Evolutionary conservation across 2,329 filamentous ascomycete species (phyloP).

Genomic region (Diaporthe vaccinii): DNA sequence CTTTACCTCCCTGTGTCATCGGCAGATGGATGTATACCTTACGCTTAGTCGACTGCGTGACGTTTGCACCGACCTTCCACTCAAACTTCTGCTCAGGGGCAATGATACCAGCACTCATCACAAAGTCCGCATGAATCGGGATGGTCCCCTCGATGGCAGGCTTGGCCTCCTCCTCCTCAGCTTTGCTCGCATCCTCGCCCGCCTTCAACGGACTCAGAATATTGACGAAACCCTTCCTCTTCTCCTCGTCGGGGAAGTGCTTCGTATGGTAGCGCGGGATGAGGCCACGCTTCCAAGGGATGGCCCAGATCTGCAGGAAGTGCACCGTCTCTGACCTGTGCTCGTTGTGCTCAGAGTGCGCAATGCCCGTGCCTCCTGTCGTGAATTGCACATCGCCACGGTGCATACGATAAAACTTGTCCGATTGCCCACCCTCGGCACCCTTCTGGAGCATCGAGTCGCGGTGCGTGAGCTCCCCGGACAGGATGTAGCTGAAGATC

Average conservation of each 20-base stretch:
- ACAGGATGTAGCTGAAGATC: constrained; percentile 91
- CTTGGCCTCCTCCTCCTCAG: constrained; percentile 74
- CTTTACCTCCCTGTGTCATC: constrained; percentile 81
- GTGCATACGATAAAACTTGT: constrained; percentile 78
- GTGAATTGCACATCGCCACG: constrained; percentile 92
- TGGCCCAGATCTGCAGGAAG: constrained; percentile 90
- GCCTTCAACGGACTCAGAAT: constrained; percentile 83
- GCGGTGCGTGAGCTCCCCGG: constrained; percentile 87
- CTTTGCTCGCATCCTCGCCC: constrained; percentile 71
- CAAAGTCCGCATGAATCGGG: constrained; percentile 86
- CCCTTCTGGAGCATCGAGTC: constrained; percentile 86
- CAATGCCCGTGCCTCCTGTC: constrained; percentile 84
- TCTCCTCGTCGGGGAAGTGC: constrained; percentile 79
- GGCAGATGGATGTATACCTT: constrained; percentile 87
- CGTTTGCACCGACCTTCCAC: constrained; percentile 76
- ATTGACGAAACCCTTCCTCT: constrained; percentile 77
- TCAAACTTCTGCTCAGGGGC: constrained; percentile 74
- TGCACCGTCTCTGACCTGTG: constrained; percentile 79
- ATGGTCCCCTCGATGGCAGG: constrained; percentile 77
- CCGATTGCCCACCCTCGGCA: constrained; percentile 68
- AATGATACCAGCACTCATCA: constrained; percentile 85
- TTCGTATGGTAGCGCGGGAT: constrained; percentile 82
- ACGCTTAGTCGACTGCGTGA: constrained; percentile 64
- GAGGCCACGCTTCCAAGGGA: constrained; percentile 81
- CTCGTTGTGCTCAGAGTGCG: constrained; percentile 88